A percentile compares a stretch with the other conserved stretches of the same genome.
phyloP scores from a whole-genome alignment of 495 filamentous ascomycete genomes.

The Bryoglossum gracile region DNA sequence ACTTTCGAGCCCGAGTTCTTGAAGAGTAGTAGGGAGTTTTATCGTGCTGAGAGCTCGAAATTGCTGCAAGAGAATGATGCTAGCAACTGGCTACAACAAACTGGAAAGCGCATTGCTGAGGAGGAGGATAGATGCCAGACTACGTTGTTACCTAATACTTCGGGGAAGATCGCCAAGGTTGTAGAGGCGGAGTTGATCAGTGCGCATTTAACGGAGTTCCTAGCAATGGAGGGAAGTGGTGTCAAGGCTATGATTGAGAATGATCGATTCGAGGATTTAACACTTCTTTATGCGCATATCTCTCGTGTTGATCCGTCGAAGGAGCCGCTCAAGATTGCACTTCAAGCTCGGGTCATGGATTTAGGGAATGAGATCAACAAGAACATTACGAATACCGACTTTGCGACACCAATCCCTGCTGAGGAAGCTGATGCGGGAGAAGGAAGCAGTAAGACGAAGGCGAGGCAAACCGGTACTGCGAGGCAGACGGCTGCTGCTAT shows the following conservation, averaged over 20 bases:
- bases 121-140: slow-evolving; percentile 76
- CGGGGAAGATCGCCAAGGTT: slow-evolving; percentile 65
- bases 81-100: slow-evolving; percentile 73
- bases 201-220: slow-evolving; percentile 69
- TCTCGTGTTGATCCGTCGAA: slow-evolving; percentile 74
- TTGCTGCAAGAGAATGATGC: slow-evolving; percentile 74
- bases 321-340: slow-evolving; percentile 54
- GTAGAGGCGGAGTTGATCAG: slow-evolving; percentile 75
- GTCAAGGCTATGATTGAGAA: slow-evolving; percentile 88
- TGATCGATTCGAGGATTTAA: slow-evolving; percentile 67
- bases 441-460: slow-evolving; percentile 40
- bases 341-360: slow-evolving; percentile 69
- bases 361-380: slow-evolving; percentile 78
- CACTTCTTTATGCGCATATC: slow-evolving; percentile 70
- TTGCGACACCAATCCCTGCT: slow-evolving; percentile 20
- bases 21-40: slow-evolving; percentile 62
- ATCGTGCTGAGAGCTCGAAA: slow-evolving; percentile 61
- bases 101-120: slow-evolving; percentile 64
- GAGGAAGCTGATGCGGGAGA: slow-evolving; percentile 32
- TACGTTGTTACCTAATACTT: slow-evolving; percentile 63
- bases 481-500: slow-evolving; percentile 72
- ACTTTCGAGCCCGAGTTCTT: slow-evolving; percentile 78
- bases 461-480: slow-evolving; percentile 38
- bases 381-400: slow-evolving; percentile 34
- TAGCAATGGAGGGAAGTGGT: slow-evolving; percentile 76